A percentile compares a stretch with the other conserved stretches of the same genome.
These are phyloP conservation scores for Penicillium sp. DNA, from an alignment of 2,329 filamentous ascomycete genomes.

Conservation along the genomic window DNA sequence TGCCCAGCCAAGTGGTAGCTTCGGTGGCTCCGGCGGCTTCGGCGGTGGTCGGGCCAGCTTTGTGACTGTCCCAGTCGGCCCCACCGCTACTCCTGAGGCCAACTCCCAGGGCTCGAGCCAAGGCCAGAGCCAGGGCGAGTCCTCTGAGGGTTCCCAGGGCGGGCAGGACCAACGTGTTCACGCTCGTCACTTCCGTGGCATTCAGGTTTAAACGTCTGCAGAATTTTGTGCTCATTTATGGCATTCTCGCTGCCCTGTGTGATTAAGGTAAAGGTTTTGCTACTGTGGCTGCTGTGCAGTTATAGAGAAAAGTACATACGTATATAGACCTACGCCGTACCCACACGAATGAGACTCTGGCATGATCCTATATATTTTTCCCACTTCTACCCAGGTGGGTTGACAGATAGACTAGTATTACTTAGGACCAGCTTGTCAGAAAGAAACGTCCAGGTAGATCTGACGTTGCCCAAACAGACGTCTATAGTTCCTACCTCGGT, in stretches of 20 bases:
- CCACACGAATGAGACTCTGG: slow-evolving; percentile 3
- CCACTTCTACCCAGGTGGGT: background rate
- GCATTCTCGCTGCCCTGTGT: slow-evolving; percentile 8
- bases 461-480: too few species aligned
- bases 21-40: slow-evolving; percentile 1
- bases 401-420: too few species aligned
- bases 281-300: slow-evolving; percentile 23
- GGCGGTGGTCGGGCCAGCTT: slow-evolving; percentile 2
- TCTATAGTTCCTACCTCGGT: too few species aligned
- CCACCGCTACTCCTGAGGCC: slow-evolving; percentile 7
- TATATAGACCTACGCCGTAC: background rate
- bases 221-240: slow-evolving; percentile 2
- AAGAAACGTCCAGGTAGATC: too few species aligned
- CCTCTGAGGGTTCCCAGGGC: background rate
- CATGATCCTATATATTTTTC: background rate
- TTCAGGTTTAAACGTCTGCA: slow-evolving; percentile 13
- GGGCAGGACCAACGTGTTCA: slow-evolving; percentile 23
- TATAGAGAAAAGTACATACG: slow-evolving; percentile 1
- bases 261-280: slow-evolving; percentile 9
- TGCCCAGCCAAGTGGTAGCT: slow-evolving; percentile 2
- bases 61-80: background rate
- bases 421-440: too few species aligned
- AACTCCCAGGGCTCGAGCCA: slow-evolving; percentile 2
- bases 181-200: slow-evolving; percentile 27
- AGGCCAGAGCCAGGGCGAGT: background rate